A percentile compares a stretch with the other conserved stretches of the same genome.
These are phyloP conservation scores for Bonnemaisonia californica DNA, from an alignment of 31 red algal species.

Conservation along the genomic window DNA sequence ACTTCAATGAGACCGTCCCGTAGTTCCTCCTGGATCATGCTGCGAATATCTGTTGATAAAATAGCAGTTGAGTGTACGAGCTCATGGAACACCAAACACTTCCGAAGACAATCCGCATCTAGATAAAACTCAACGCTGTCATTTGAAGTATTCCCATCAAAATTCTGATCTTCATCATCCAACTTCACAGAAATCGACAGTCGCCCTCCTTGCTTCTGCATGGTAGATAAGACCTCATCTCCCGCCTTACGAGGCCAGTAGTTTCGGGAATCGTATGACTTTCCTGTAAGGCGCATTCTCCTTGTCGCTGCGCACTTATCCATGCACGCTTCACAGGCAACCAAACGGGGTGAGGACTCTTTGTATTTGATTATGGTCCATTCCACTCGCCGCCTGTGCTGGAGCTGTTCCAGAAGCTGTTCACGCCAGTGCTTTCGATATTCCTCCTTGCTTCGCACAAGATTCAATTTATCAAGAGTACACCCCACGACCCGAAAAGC, in stretches of 20 bases:
- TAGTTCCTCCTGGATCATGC: slow-evolving; percentile 37
- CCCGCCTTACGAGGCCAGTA: slow-evolving; percentile 35
- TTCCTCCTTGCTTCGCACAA: slow-evolving; percentile 25
- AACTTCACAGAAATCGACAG: slow-evolving; percentile 23
- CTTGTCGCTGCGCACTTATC: slow-evolving; percentile 6
- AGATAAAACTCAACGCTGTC: slow-evolving; percentile 29
- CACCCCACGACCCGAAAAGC: slow-evolving; percentile 8
- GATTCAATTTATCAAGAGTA: neutral
- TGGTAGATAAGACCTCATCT: slow-evolving; percentile 4
- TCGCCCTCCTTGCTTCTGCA: slow-evolving; percentile 3
- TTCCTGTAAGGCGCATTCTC: slow-evolving; percentile 16
- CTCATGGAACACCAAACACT: slow-evolving; percentile 42
- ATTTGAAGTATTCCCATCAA: neutral
- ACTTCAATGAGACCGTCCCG: slow-evolving; percentile 16
- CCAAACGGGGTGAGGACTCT: slow-evolving; percentile 9
- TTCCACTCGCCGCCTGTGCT: slow-evolving; percentile 14
- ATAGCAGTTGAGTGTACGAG: slow-evolving; percentile 25
- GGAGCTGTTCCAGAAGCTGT: slow-evolving; percentile 26
- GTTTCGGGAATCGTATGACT: slow-evolving; percentile 17
- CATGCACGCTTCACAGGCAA: slow-evolving; percentile 24
- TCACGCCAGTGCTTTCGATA: slow-evolving; percentile 29
- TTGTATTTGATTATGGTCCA: slow-evolving; percentile 9
- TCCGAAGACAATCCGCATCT: slow-evolving; percentile 32
- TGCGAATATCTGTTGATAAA: slow-evolving; percentile 8
- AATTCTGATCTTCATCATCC: neutral